phyloP scores from a whole-genome alignment of 1,139 yeast species.

The Taphrina wiesneri region DNA sequence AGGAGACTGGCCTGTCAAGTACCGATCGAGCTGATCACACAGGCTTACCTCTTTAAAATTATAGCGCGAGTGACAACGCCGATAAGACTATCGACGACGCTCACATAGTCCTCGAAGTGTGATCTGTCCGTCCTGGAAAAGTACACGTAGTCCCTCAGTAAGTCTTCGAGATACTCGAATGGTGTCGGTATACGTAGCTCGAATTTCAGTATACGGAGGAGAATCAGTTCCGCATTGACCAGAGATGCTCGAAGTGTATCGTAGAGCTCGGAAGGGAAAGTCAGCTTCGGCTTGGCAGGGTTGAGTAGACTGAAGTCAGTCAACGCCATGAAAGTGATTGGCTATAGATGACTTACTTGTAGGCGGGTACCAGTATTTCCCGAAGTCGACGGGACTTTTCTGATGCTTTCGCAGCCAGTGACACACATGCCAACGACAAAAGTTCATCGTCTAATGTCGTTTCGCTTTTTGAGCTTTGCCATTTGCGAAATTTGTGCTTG shows the following conservation, averaged over 20 bases:
- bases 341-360: constrained; percentile 16
- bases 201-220: constrained; percentile 37
- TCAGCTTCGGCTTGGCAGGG: constrained; percentile 33
- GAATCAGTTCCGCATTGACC: constrained; percentile 38
- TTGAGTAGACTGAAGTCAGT: constrained; percentile 32
- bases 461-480: neutral
- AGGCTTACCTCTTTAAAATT: neutral
- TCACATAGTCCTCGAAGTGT: constrained; percentile 7
- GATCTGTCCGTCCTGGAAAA: neutral
- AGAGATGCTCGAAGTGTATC: constrained; percentile 39
- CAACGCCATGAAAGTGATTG: neutral
- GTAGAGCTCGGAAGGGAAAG: constrained; percentile 38
- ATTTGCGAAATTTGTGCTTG: constrained; percentile 11
- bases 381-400: constrained; percentile 39
- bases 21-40: neutral
- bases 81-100: constrained; percentile 9
- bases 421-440: constrained; percentile 35
- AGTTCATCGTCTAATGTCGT: constrained; percentile 21
- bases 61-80: constrained; percentile 16
- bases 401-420: constrained; percentile 39
- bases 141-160: neutral
- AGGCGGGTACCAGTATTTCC: constrained; percentile 39
- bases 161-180: constrained; percentile 23
- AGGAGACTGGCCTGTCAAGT: neutral
- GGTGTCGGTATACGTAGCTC: constrained; percentile 32